Percentiles rank a stretch among this genome's conserved stretches.
Conservation (phyloP, 441 rosid species). For the Populus hybrid region DNA sequence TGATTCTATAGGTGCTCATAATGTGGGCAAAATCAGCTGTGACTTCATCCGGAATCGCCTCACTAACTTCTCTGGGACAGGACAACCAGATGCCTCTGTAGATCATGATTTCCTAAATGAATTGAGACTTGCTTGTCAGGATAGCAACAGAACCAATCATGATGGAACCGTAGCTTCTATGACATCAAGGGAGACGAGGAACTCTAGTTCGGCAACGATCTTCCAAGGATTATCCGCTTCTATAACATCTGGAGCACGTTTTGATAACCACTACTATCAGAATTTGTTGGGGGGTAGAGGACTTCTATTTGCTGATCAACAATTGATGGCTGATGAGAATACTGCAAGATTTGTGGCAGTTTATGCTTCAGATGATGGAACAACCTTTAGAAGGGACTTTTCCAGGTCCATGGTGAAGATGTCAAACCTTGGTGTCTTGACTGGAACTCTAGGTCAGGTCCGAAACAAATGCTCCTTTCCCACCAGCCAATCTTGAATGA, state of each 20-base stretch:
- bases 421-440: constrained; percentile 37
- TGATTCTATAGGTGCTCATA: constrained; percentile 35
- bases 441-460: constrained; percentile 36
- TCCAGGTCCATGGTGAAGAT: constrained; percentile 51
- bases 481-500: constrained; percentile 1
- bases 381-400: constrained; percentile 37
- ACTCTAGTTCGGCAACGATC: constrained; percentile 9
- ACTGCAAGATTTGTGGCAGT: constrained; percentile 34
- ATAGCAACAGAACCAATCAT: background rate
- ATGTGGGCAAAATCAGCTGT: constrained; percentile 39
- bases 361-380: constrained; percentile 37
- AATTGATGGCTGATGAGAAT: constrained; percentile 37
- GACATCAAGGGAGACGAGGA: constrained; percentile 5
- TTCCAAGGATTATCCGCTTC: constrained; percentile 15
- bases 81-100: constrained; percentile 30
- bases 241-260: constrained; percentile 35
- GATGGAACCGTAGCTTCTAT: constrained; percentile 8
- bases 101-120: constrained; percentile 34
- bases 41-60: constrained; percentile 33
- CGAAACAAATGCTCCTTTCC: constrained; percentile 34
- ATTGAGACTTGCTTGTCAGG: constrained; percentile 27
- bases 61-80: constrained; percentile 31
- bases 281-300: constrained; percentile 46
- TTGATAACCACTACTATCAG: constrained; percentile 37
- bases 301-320: constrained; percentile 43